Evolutionary conservation across 31 red algal species (phyloP).

Genomic region (Pterothamnion heteromorphum): DNA sequence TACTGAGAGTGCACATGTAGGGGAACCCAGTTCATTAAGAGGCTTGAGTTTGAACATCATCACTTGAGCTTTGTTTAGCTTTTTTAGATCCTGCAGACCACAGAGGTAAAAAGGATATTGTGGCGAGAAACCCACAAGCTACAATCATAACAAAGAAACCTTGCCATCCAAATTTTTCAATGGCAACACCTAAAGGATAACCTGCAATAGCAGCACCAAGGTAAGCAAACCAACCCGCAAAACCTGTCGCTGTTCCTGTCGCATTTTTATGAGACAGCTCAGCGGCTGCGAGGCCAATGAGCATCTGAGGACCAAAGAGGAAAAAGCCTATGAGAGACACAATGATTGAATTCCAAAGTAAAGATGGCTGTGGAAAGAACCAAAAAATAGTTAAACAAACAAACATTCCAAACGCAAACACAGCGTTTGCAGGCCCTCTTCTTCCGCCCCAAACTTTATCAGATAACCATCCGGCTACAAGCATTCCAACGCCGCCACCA

Average conservation of each 20-base stretch:
- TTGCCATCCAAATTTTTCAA: conserved; percentile 78
- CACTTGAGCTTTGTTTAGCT: conserved; percentile 53
- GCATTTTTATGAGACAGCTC: conserved; percentile 83
- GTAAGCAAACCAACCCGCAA: conserved; percentile 97
- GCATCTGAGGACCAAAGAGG: conserved; percentile 99
- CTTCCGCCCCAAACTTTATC: conserved; percentile 92
- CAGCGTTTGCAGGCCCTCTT: conserved; percentile 89
- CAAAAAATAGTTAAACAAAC: conserved; percentile 66
- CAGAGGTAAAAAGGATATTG: conserved; percentile 88
- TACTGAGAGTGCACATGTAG: conserved; percentile 91
- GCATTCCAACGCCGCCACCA: conserved; percentile 85
- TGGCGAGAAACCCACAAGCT: conserved; percentile 64
- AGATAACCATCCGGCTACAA: conserved; percentile 87
- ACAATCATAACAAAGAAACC: conserved; percentile 82
- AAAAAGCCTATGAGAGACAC: conserved; percentile 97
- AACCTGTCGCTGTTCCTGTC: conserved; percentile 84
- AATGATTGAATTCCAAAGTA: conserved; percentile 70
- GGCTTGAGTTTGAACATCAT: too few species aligned
- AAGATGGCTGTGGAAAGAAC: conserved; percentile 72
- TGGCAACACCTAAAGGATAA: conserved; percentile 85
- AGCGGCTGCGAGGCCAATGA: conserved; percentile 89
- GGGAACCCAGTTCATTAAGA: too few species aligned
- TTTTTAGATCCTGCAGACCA: conserved; percentile 87
- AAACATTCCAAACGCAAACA: conserved; percentile 86
- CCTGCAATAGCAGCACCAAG: conserved; percentile 87